Evolutionary conservation across 176 grass and related monocot species (phyloP).

Genomic region (Triticum timopheevii): DNA sequence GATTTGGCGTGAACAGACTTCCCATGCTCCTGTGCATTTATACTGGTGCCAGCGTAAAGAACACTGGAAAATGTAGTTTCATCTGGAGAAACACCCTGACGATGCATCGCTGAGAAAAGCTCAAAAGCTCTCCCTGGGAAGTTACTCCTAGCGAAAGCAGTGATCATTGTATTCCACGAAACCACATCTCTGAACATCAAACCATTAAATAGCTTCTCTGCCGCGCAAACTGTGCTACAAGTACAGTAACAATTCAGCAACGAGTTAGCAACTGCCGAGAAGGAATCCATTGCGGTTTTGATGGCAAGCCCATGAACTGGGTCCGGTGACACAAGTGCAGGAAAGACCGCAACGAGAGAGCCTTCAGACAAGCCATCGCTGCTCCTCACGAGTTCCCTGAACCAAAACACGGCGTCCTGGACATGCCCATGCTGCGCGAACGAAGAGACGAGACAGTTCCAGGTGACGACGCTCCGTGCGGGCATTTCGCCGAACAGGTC

Average conservation of each 20-base stretch:
- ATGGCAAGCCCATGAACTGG: slow-evolving; percentile 49
- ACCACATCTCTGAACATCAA: slow-evolving; percentile 41
- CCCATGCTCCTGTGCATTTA: slow-evolving; percentile 39
- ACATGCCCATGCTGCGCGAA: slow-evolving; percentile 38
- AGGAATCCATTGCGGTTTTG: slow-evolving; percentile 53
- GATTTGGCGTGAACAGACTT: slow-evolving; percentile 57
- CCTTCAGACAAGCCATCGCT: slow-evolving; percentile 43
- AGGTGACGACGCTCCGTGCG: slow-evolving; percentile 53
- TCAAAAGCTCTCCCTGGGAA: slow-evolving; percentile 49
- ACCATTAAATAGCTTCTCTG: slow-evolving; percentile 47
- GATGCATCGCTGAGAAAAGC: slow-evolving; percentile 56
- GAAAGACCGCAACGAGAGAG: slow-evolving; percentile 56
- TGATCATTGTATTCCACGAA: slow-evolving; percentile 80
- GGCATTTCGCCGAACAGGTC: slow-evolving; percentile 70
- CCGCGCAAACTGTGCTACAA: background rate
- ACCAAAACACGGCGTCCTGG: slow-evolving; percentile 39
- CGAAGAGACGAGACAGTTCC: slow-evolving; percentile 61
- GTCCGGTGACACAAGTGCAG: slow-evolving; percentile 44
- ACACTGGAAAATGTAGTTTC: slow-evolving; percentile 48
- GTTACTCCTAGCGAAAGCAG: slow-evolving; percentile 45
- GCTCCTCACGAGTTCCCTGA: slow-evolving; percentile 56
- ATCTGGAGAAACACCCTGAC: slow-evolving; percentile 35
- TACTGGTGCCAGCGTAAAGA: slow-evolving; percentile 41
- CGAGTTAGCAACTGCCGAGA: slow-evolving; percentile 47
- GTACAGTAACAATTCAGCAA: slow-evolving; percentile 50